These are phyloP conservation scores for Heterobasidion parviporum DNA, from an alignment of 1,284 basidiomycete genomes.

Conservation along the genomic window DNA sequence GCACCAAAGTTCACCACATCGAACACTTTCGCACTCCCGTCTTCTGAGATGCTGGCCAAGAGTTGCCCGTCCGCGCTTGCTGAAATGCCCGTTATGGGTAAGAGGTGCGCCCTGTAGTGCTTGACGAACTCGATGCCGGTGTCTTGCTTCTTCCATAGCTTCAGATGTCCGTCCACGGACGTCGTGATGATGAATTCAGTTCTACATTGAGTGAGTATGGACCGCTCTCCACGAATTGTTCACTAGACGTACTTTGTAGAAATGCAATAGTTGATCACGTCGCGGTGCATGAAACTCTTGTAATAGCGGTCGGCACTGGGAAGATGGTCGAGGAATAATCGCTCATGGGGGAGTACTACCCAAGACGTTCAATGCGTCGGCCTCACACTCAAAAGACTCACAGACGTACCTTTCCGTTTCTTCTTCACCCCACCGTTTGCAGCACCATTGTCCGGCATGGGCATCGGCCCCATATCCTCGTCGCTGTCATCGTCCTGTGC, in stretches of 20 bases:
- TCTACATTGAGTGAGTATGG: slow-evolving; percentile 31
- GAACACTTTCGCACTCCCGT: slow-evolving; percentile 87
- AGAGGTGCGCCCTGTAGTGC: slow-evolving; percentile 87
- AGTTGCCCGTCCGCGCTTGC: slow-evolving; percentile 91
- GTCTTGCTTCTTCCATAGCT: slow-evolving; percentile 98
- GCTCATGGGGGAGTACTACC: slow-evolving; percentile 70
- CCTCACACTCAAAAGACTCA: slow-evolving; percentile 19
- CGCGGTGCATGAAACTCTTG: slow-evolving; percentile 98
- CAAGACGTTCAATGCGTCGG: slow-evolving; percentile 15
- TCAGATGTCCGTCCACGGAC: slow-evolving; percentile 91
- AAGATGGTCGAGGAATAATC: slow-evolving; percentile 85
- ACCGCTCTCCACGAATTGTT: slow-evolving; percentile 5
- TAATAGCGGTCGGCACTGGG: slow-evolving; percentile 91
- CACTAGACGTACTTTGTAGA: slow-evolving; percentile 63
- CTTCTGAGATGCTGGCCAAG: slow-evolving; percentile 84
- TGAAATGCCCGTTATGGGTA: slow-evolving; percentile 72
- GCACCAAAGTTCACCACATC: slow-evolving; percentile 95
- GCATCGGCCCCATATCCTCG: slow-evolving; percentile 74
- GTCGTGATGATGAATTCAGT: slow-evolving; percentile 93
- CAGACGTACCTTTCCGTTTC: slow-evolving; percentile 58
- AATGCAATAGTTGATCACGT: slow-evolving; percentile 82
- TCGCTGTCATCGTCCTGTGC: slow-evolving; percentile 26
- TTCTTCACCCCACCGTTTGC: slow-evolving; percentile 41
- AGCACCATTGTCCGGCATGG: slow-evolving; percentile 41
- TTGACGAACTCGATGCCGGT: slow-evolving; percentile 90